These are phyloP conservation scores for Plectosphaerella plurivora DNA, from an alignment of 2,329 filamentous ascomycete genomes.

Conservation along the genomic window DNA sequence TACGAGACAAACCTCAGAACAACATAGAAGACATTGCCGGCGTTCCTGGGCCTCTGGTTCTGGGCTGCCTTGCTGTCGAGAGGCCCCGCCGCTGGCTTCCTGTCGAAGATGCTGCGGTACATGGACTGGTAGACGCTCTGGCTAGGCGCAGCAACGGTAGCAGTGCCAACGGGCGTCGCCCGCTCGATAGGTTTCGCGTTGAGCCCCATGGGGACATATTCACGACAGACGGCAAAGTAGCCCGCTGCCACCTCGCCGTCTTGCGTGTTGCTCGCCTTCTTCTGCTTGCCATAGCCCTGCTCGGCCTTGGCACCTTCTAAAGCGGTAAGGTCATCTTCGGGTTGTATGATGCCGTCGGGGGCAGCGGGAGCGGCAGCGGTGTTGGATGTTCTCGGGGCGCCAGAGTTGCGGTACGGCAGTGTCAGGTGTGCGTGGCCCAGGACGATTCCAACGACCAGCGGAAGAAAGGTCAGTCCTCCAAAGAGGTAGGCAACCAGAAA, in stretches of 20 bases:
- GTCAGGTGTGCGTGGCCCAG: slow-evolving; percentile 66
- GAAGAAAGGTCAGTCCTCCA: slow-evolving; percentile 84
- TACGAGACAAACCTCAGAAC: slow-evolving; percentile 65
- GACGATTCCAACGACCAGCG: slow-evolving; percentile 59
- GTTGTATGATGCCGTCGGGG: slow-evolving; percentile 43
- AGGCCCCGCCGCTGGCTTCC: slow-evolving; percentile 51
- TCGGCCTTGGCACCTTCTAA: slow-evolving; percentile 58
- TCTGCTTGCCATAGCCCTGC: slow-evolving; percentile 39
- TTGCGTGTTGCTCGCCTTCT: slow-evolving; percentile 47
- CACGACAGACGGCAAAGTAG: slow-evolving; percentile 92
- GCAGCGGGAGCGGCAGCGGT: slow-evolving; percentile 14
- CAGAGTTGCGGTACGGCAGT: slow-evolving; percentile 49
- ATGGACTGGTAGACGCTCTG: slow-evolving; percentile 97
- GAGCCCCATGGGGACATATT: slow-evolving; percentile 86
- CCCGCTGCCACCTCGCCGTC: slow-evolving; percentile 80
- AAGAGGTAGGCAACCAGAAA: slow-evolving; percentile 76
- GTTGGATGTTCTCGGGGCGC: slow-evolving; percentile 17
- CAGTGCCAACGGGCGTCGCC: slow-evolving; percentile 71
- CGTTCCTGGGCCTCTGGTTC: slow-evolving; percentile 55
- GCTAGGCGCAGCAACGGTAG: slow-evolving; percentile 72
- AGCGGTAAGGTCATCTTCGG: slow-evolving; percentile 60
- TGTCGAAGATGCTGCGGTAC: slow-evolving; percentile 93
- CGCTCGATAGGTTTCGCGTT: slow-evolving; percentile 91
- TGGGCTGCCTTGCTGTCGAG: slow-evolving; percentile 42
- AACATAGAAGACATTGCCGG: slow-evolving; percentile 89